Percentiles rank a stretch among this genome's conserved stretches.
Evolutionary conservation across 768 basidiomycete species (phyloP).

Genomic region (Russula vinacea): DNA sequence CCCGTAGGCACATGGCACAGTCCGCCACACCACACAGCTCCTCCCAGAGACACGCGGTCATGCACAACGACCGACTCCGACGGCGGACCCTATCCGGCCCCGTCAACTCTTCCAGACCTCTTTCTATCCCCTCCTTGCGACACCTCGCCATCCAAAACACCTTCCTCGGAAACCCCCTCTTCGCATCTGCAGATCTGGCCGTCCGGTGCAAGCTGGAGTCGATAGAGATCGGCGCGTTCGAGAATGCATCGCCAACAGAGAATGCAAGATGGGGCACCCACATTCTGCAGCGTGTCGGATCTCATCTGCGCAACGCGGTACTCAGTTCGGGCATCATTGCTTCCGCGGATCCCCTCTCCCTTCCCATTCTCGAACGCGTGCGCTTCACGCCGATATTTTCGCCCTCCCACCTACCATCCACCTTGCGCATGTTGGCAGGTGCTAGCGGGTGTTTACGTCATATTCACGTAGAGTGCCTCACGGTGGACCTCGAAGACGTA

Average conservation of each 20-base stretch:
- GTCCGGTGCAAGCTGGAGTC: conserved; percentile 17
- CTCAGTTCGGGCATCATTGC: conserved; percentile 16
- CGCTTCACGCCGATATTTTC: conserved; percentile 28
- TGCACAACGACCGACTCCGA: not conserved
- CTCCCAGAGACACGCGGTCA: not conserved
- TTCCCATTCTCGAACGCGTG: conserved; percentile 20
- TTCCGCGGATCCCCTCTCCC: conserved; percentile 9
- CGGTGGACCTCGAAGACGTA: conserved; percentile 29
- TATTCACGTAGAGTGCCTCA: conserved; percentile 27
- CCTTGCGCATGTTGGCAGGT: conserved; percentile 15
- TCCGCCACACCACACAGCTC: not conserved
- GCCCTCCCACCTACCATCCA: conserved; percentile 23
- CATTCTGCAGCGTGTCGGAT: conserved; percentile 19
- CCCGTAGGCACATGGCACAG: conserved; percentile 7
- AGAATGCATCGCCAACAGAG: conserved; percentile 19
- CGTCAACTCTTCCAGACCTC: conserved; percentile 13
- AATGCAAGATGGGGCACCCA: conserved; percentile 24
- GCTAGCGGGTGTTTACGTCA: conserved; percentile 16
- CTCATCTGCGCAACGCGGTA: conserved; percentile 12
- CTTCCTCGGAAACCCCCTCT: conserved; percentile 23
- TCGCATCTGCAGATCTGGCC: conserved; percentile 14
- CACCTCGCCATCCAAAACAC: conserved; percentile 29
- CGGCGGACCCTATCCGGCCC: not conserved
- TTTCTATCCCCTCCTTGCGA: conserved; percentile 22
- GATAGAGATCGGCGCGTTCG: conserved; percentile 28